These are phyloP conservation scores for Microbotryomycetes sp. DNA, from an alignment of 1,284 basidiomycete genomes.

Conservation along the genomic window DNA sequence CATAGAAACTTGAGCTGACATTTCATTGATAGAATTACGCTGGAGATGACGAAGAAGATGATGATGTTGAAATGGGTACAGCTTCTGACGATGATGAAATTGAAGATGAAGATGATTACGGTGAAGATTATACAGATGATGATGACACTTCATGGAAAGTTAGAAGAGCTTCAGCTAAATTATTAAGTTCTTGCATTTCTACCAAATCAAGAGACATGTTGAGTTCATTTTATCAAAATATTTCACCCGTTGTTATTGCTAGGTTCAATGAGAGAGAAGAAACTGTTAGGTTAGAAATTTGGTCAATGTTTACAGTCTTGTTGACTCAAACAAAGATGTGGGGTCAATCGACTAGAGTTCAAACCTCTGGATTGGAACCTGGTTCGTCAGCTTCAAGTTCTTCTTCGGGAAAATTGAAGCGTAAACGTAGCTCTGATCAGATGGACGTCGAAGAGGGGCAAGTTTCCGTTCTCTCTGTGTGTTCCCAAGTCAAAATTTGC, in stretches of 20 bases:
- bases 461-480: neutral
- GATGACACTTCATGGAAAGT: constrained; percentile 99
- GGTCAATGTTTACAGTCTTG: constrained; percentile 64
- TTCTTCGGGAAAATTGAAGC: constrained; percentile 38
- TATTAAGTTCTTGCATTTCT: constrained; percentile 73
- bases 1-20: neutral
- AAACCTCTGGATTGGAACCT: neutral
- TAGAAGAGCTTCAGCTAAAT: constrained; percentile 82
- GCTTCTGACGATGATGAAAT: constrained; percentile 44
- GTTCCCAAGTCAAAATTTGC: neutral
- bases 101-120: constrained; percentile 65
- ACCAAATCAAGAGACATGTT: constrained; percentile 77
- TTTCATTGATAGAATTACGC: constrained; percentile 58
- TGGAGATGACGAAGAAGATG: constrained; percentile 67
- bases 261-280: constrained; percentile 93
- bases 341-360: neutral
- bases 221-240: constrained; percentile 66
- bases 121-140: constrained; percentile 90
- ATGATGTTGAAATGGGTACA: constrained; percentile 43
- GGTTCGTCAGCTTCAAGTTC: constrained; percentile 5
- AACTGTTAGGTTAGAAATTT: constrained; percentile 88
- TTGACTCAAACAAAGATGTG: constrained; percentile 32
- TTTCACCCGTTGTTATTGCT: constrained; percentile 80
- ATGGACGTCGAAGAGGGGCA: constrained; percentile 34
- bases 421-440: constrained; percentile 38